phyloP scores from a whole-genome alignment of 768 basidiomycete species.

The Hericium rajendrae region DNA sequence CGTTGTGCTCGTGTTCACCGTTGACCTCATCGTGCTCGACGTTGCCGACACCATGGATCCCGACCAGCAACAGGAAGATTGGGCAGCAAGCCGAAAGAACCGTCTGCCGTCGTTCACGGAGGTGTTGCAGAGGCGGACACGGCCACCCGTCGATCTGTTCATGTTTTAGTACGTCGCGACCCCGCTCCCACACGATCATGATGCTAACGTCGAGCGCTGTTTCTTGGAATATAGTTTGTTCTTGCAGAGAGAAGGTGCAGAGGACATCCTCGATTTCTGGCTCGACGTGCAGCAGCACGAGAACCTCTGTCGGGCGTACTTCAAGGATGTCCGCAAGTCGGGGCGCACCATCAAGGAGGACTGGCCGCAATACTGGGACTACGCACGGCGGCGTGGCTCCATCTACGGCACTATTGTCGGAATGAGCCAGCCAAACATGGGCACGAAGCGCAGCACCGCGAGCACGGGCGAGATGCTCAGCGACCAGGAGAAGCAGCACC shows the following conservation, averaged over 20 bases:
- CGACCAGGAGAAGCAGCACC: slow-evolving; percentile 57
- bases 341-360: slow-evolving; percentile 89
- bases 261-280: slow-evolving; percentile 98
- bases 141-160: slow-evolving; percentile 95
- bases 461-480: slow-evolving; percentile 66
- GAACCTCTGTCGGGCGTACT: slow-evolving; percentile 96
- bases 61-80: slow-evolving; percentile 53
- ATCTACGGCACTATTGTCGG: slow-evolving; percentile 90
- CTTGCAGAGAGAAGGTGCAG: slow-evolving; percentile 89
- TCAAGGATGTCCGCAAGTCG: slow-evolving; percentile 96
- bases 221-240: slow-evolving; percentile 55
- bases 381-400: slow-evolving; percentile 83
- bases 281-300: slow-evolving; percentile 99
- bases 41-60: slow-evolving; percentile 20
- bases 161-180: slow-evolving; percentile 74
- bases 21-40: not conserved
- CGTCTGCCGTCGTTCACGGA: slow-evolving; percentile 84
- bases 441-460: slow-evolving; percentile 68
- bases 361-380: slow-evolving; percentile 98
- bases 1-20: not conserved
- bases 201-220: not conserved
- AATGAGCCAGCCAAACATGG: slow-evolving; percentile 43
- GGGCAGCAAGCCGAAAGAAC: slow-evolving; percentile 59
- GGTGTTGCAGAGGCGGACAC: slow-evolving; percentile 81
- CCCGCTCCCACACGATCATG: not conserved